Base-by-base conservation (phyloP, 192 early-diverging fungal genomes). In the Thamnidium elegans region DNA sequence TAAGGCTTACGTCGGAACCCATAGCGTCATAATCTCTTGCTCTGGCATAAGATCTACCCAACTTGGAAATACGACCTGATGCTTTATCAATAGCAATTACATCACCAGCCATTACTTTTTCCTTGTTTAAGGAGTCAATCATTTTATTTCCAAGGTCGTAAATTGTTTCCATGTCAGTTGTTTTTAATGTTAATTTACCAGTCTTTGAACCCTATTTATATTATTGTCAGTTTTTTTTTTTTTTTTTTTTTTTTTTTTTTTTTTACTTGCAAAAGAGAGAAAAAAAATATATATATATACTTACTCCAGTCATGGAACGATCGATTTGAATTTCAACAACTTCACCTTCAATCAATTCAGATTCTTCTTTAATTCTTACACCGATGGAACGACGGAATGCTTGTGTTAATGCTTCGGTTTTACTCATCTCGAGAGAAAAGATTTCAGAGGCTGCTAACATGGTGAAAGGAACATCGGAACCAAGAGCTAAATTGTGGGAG, bases 81-180 rank as follows among this genome's bases (percentile, higher is more conserved):
- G 96, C 93, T 81, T 99, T 99, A 81, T 99, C 97, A 55, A 99
- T 98, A 23, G 94, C 90, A 58, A 99, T 94, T 4, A 99, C 95
- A 74, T 99, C 97, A 55, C 91, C 97, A 32, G 94, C 94, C 79
- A 92, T 85, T 46, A 97, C 94, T 75, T 99, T 99, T 66, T 99
- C 96, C 80, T 98, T 97, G 76, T 91, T 95, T 69, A 99, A 73
- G 19, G 94, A 84, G 52, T 93, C 92, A 73, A 99, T 97, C 96
- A 99, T 97, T 78, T 99, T 99, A 65, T 96, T 90, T 7, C 96
- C 97, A 63, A 99, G 74, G 75, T 99, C 97, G 62, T 98, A 99
- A 62, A 99, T 90, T 34, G 97, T 99, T 75, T 99, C 97, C 97
- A 99, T 99, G 47, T 99, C 97, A 17, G 96, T 99, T 26, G 97